Conservation (phyloP, 352 stramenopile species). For the Globisporangium barbulae region DNA sequence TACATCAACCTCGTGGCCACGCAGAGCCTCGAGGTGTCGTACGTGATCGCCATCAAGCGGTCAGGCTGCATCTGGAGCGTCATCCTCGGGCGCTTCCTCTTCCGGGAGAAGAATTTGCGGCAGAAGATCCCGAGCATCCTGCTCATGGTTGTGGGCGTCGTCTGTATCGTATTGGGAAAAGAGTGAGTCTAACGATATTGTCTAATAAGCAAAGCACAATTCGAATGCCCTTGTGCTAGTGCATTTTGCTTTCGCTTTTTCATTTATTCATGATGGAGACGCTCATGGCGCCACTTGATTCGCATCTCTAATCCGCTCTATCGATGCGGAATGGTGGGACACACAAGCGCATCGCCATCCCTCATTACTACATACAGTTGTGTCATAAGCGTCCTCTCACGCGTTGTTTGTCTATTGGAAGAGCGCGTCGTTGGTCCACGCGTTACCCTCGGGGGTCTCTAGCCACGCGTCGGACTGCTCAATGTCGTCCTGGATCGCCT, state of each 20-base stretch:
- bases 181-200: conserved; percentile 14
- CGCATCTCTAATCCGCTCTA: neutral
- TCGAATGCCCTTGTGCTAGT: neutral
- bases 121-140: conserved; percentile 83
- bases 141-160: conserved; percentile 74
- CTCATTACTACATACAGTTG: neutral
- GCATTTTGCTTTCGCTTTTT: neutral
- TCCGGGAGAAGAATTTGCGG: conserved; percentile 63
- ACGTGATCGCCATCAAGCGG: conserved; percentile 84
- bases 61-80: conserved; percentile 85
- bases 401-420: conserved; percentile 26
- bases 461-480: conserved; percentile 65
- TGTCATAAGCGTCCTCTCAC: neutral
- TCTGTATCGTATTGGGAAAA: conserved; percentile 77
- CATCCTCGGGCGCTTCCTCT: conserved; percentile 68
- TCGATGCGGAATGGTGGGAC: neutral
- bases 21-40: conserved; percentile 76
- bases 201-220: neutral
- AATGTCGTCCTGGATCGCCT: conserved; percentile 90
- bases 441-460: conserved; percentile 49
- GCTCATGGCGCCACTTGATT: neutral
- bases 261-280: neutral
- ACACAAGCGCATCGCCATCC: neutral
- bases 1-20: conserved; percentile 83
- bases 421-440: conserved; percentile 38